Percentiles rank a stretch among this genome's conserved stretches.
phyloP scores from a whole-genome alignment of 139 green algal species.

The Volvox reticuliferus region DNA sequence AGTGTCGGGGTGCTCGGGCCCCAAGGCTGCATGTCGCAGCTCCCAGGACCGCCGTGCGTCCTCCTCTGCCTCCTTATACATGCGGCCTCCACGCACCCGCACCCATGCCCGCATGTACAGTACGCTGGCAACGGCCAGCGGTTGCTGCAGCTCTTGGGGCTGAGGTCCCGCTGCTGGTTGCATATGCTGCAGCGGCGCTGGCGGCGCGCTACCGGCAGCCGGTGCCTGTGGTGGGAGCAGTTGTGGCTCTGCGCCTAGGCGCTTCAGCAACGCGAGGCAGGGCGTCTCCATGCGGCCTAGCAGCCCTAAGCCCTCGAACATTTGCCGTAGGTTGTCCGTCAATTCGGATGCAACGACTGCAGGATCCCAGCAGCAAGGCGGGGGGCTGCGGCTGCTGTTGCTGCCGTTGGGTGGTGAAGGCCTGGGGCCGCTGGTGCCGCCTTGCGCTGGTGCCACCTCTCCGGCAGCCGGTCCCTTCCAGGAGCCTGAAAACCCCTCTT shows the following conservation, averaged over 20 bases:
- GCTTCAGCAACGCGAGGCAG: neutral
- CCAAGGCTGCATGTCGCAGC: neutral
- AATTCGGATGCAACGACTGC: neutral
- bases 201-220: too few species aligned
- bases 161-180: neutral
- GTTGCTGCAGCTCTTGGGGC: neutral
- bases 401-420: neutral
- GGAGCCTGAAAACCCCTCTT: too few species aligned
- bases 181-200: neutral
- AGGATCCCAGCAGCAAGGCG: neutral
- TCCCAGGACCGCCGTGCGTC: neutral
- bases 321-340: neutral
- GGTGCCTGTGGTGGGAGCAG: neutral
- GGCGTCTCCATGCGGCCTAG: neutral
- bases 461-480: neutral
- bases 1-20: slow-evolving; percentile 3
- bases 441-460: neutral
- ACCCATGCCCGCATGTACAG: neutral
- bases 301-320: slow-evolving; percentile 2
- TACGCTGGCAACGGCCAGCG: neutral
- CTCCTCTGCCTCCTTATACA: neutral
- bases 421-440: neutral
- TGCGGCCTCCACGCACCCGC: neutral
- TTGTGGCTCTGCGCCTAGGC: neutral
- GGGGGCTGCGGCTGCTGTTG: neutral